Evolutionary conservation across 1,284 basidiomycete genomes (phyloP), one percentile per base, ranked within the genome.

Genomic region (Trichosporon asahii): DNA sequence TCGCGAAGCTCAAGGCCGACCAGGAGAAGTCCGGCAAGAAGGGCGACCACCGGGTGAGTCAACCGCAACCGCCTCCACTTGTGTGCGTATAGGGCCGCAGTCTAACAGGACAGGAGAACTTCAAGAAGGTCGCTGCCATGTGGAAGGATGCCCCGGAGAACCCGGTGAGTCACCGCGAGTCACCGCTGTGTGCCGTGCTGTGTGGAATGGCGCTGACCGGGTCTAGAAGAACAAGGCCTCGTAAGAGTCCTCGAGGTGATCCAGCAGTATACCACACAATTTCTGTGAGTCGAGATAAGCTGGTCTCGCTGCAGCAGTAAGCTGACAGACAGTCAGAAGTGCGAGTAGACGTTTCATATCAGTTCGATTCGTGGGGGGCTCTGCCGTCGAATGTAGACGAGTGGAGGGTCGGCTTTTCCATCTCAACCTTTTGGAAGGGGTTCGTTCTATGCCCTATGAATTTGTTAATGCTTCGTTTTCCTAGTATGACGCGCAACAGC

Each of bases 1-100:
- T 82, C 72, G 81, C 80, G 74, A 81, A 82, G 76, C 78, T 82
- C 76, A 82, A 82, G 79, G 78, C 73, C 33, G 80, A 81, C 55
- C 74, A 78, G 67, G 79, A 80, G 75, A 80, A 82, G 75, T 57
- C 76, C 14, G 79, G 79, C 71, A 79, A 79, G 73, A 81, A 77
- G 73, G 68, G 67, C 67, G 78, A 79, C 71, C 81, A 82, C 79
- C 79, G 77, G 78, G 79, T 81, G 46, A 33, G 79, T 72, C 40
- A n/a, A n/a, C 40, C 40, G 35, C 12, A n/a, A 14, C 12, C 12
- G 11, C 9, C 7, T 23, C 44, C n/a, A 21, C 18, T n/a, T n/a
- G n/a, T n/a, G n/a, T n/a, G 8, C 46, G 31, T 23, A 12, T 6
- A 18, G 1, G 25, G 1, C 23, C 53, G 37, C 18, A 23, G 11